Percentiles rank a stretch among this genome's conserved stretches.
Evolutionary conservation across 768 basidiomycete species (phyloP).

Genomic region (Amanita molliuscula): DNA sequence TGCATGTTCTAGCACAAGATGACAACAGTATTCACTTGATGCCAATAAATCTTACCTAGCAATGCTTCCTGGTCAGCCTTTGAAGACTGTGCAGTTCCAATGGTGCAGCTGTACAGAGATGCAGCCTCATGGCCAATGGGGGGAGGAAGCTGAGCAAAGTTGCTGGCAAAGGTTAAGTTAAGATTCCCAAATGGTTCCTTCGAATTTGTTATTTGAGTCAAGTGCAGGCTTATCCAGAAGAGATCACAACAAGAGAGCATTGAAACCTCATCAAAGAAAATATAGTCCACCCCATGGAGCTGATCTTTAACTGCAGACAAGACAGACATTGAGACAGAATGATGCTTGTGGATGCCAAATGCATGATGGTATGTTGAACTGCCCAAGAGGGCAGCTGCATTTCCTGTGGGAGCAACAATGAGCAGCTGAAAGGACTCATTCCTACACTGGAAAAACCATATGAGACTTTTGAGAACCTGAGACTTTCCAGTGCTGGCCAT

Average conservation of each 20-base stretch:
- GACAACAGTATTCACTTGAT: slow-evolving; percentile 24
- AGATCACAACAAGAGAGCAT: slow-evolving; percentile 20
- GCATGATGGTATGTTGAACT: slow-evolving; percentile 20
- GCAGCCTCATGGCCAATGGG: slow-evolving; percentile 7
- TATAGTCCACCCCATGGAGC: slow-evolving; percentile 16
- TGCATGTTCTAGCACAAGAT: slow-evolving; percentile 25
- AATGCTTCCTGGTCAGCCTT: slow-evolving; percentile 10
- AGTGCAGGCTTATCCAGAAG: slow-evolving; percentile 14
- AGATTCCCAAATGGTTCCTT: slow-evolving; percentile 17
- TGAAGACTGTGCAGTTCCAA: background rate
- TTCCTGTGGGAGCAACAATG: slow-evolving; percentile 16
- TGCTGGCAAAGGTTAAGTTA: slow-evolving; percentile 22
- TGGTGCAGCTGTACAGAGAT: slow-evolving; percentile 7
- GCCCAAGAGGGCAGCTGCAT: slow-evolving; percentile 14
- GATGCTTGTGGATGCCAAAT: slow-evolving; percentile 8
- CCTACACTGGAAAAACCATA: slow-evolving; percentile 11
- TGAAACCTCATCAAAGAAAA: slow-evolving; percentile 26
- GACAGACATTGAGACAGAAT: slow-evolving; percentile 1
- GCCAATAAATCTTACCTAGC: slow-evolving; percentile 20
- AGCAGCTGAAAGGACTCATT: slow-evolving; percentile 11
- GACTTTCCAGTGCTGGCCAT: slow-evolving; percentile 19
- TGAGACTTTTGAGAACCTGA: slow-evolving; percentile 11
- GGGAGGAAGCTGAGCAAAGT: slow-evolving; percentile 21
- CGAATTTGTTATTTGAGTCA: slow-evolving; percentile 11
- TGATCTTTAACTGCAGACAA: background rate